Evolutionary conservation across 768 basidiomycete genomes (phyloP).

Genomic region (Leccinum variicolor): DNA sequence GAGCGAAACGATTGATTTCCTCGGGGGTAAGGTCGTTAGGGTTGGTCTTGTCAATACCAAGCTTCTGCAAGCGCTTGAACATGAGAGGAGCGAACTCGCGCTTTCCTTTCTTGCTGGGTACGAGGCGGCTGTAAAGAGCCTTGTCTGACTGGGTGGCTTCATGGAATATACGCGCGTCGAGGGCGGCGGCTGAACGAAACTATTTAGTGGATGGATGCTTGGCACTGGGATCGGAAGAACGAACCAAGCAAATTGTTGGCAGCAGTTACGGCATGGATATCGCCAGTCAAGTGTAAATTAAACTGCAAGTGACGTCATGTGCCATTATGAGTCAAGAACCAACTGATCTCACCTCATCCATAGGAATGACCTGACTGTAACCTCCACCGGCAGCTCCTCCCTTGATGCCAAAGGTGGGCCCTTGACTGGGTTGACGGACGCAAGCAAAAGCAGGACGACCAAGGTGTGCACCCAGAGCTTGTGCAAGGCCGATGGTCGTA

Average conservation of each 20-base stretch:
- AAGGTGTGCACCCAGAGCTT: constrained; percentile 93
- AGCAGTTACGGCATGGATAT: constrained; percentile 96
- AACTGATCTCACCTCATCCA: constrained; percentile 75
- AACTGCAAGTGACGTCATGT: constrained; percentile 49
- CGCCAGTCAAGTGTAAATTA: constrained; percentile 93
- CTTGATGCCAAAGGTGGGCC: constrained; percentile 98
- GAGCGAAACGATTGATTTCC: constrained; percentile 85
- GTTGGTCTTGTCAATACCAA: constrained; percentile 91
- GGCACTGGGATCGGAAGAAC: constrained; percentile 4
- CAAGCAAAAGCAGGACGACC: constrained; percentile 93
- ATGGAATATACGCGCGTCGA: constrained; percentile 97
- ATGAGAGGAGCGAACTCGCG: constrained; percentile 95
- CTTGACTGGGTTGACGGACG: constrained; percentile 97
- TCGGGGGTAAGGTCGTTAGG: constrained; percentile 91
- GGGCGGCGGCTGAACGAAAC: constrained; percentile 71
- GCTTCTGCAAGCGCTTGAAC: constrained; percentile 92
- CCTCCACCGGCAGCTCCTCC: constrained; percentile 98
- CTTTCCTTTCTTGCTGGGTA: constrained; percentile 90
- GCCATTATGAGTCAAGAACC: neutral
- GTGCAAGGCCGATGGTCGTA: constrained; percentile 94
- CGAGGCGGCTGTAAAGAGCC: constrained; percentile 88
- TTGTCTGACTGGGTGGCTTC: constrained; percentile 96
- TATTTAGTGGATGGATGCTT: constrained; percentile 3
- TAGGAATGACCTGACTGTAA: constrained; percentile 98
- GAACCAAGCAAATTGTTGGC: constrained; percentile 93